Base-by-base conservation (phyloP, 1,284 basidiomycete genomes). In the Leccinum huronense region DNA sequence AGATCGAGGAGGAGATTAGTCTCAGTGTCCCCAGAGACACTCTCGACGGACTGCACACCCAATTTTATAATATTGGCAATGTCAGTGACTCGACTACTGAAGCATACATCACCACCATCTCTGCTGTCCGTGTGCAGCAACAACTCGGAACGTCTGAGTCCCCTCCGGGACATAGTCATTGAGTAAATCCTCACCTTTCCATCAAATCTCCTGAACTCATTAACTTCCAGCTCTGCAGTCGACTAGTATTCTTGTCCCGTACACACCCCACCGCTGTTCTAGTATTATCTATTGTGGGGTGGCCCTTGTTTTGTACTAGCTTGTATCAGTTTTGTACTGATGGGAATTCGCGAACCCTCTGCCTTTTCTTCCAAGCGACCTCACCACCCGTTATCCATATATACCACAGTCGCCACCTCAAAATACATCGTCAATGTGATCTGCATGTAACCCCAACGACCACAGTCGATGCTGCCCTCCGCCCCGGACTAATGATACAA, bases 1-100 rank as follows among this genome's bases (percentile, higher is more conserved):
- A 59, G 58, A 19, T 59, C 16, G 30, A 59, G 42, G 40, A 59
- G 42, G 54, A 55, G 31, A 59, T 59, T 11, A 3, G 40, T 48
- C 40, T 48, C 8, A 55, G 31, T 19, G 27, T 59, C 30, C 16
- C 40, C 27, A 23, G 40, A 19, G 40, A 59, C 58, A 59, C 14
- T n/a, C 30, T 59, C 27, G 23, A 30, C 16, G 48, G 33, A 33
- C 40, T 59, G 30, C 58, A 48, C 40, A 31, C 58, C 48, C 5
- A 48, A 33, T 59, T 59, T 9, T 59, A 59, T 34, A 16, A 45
- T 38, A 31, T 34, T 48, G 42, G 40, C 16, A 30, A 48, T 33
- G 13, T n/a, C 23, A 19, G 27, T 48, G 27, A 59, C 48, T 19
- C 58, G 11, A 59, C 27, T 59, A 14, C 40, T 5, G 42, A 59